Conservation (phyloP, 139 green algal genomes). For the Chlamydomonas sphaeroides region DNA sequence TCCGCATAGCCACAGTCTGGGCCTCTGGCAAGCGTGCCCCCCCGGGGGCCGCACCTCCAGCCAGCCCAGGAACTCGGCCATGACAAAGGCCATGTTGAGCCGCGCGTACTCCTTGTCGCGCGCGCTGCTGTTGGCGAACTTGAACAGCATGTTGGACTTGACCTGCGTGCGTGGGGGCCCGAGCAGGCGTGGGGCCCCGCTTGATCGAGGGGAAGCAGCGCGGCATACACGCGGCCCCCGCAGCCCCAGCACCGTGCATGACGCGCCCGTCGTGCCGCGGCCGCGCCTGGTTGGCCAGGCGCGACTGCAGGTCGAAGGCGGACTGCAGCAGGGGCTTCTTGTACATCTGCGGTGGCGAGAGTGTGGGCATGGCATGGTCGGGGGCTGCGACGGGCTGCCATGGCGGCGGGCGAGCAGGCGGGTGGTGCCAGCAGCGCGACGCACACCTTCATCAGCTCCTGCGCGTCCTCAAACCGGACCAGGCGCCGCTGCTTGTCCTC, state of each 20-base stretch:
- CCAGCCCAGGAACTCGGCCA: conserved; percentile 54
- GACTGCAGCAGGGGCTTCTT: conserved; percentile 60
- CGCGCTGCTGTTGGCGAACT: conserved; percentile 22
- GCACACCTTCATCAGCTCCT: conserved; percentile 50
- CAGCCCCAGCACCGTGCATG: background rate
- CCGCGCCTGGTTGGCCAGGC: conserved; percentile 45
- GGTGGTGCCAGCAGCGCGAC: no score
- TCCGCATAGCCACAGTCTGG: no score
- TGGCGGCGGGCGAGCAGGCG: no score
- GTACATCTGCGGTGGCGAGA: conserved; percentile 49
- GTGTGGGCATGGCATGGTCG: no score
- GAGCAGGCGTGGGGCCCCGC: background rate
- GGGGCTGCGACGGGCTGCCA: no score
- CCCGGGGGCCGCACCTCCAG: conserved; percentile 60
- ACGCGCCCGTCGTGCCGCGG: no score
- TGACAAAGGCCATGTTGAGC: conserved; percentile 37
- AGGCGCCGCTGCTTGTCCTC: conserved; percentile 41
- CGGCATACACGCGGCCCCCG: background rate
- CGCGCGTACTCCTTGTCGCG: conserved; percentile 54
- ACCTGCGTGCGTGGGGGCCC: no score
- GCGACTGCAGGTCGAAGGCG: conserved; percentile 54
- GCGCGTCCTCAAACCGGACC: conserved; percentile 41
- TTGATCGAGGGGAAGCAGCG: background rate
- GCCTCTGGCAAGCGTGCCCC: no score
- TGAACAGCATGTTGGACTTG: conserved; percentile 45